phyloP scores from a whole-genome alignment of 495 filamentous ascomycete species.

The Tuber indicum region DNA sequence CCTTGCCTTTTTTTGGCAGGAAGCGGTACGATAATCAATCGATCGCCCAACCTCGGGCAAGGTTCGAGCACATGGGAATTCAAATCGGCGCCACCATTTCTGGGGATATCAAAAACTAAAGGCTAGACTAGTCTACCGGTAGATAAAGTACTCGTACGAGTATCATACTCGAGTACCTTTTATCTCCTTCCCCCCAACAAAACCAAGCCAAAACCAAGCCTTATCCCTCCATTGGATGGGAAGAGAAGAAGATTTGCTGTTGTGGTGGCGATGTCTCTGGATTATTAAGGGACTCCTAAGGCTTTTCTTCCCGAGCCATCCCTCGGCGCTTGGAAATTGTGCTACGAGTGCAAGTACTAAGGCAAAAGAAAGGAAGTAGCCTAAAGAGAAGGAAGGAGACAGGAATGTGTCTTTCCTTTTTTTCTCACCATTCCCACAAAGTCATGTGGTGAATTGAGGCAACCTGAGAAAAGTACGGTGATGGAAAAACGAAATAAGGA shows the following conservation, averaged over 20 bases:
- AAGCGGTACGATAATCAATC: background rate
- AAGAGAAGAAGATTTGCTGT: background rate
- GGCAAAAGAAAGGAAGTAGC: background rate
- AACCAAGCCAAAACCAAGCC: background rate
- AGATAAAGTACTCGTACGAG: background rate
- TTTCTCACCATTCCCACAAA: background rate
- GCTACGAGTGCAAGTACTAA: background rate
- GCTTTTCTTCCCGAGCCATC: background rate
- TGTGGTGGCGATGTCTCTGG: background rate
- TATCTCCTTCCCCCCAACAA: background rate
- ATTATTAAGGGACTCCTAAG: background rate
- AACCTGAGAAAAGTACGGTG: background rate
- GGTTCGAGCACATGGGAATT: slow-evolving; percentile 2
- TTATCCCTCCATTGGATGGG: background rate
- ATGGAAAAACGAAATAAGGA: background rate
- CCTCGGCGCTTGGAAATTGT: background rate
- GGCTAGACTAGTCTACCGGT: background rate
- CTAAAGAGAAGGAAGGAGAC: background rate
- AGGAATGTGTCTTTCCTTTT: background rate
- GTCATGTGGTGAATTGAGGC: background rate
- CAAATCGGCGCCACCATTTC: background rate
- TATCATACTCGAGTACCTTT: no score
- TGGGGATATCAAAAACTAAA: background rate
- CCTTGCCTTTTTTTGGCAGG: background rate
- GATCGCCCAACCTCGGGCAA: background rate